A percentile compares a stretch with the other conserved stretches of the same genome.
These are phyloP conservation scores for Periconia macrospinosa DNA, from an alignment of 2,329 filamentous ascomycete species.

Conservation along the genomic window DNA sequence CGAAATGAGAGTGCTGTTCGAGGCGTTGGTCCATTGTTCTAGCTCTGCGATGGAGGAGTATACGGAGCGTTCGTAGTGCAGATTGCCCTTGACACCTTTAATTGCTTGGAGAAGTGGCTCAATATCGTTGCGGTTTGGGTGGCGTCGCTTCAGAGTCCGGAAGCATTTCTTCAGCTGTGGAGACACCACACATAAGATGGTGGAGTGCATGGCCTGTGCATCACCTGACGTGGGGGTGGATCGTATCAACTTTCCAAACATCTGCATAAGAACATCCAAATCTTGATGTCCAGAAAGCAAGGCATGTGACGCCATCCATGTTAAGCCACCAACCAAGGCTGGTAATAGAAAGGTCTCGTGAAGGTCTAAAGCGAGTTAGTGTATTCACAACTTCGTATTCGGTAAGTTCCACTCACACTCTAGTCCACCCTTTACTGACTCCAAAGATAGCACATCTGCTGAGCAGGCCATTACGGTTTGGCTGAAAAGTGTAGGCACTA, in stretches of 20 bases:
- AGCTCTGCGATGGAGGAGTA: conserved; percentile 67
- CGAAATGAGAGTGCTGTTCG: conserved; percentile 59
- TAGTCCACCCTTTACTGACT: conserved; percentile 72
- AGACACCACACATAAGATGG: conserved; percentile 72
- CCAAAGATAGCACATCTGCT: conserved; percentile 66
- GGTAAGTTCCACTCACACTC: conserved; percentile 63
- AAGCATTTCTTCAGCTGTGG: conserved; percentile 69
- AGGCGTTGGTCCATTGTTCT: conserved; percentile 65
- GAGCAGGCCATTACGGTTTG: conserved; percentile 73
- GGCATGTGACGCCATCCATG: conserved; percentile 71
- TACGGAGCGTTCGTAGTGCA: conserved; percentile 62
- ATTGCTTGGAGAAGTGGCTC: conserved; percentile 70
- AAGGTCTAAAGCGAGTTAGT: conserved; percentile 56
- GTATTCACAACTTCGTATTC: background rate
- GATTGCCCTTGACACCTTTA: conserved; percentile 54
- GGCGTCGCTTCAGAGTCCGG: conserved; percentile 65
- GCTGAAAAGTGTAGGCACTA: conserved; percentile 76
- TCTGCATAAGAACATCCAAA: conserved; percentile 69
- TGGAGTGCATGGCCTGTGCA: conserved; percentile 69
- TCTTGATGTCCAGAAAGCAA: conserved; percentile 66
- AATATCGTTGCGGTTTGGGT: conserved; percentile 69
- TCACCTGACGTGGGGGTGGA: conserved; percentile 72
- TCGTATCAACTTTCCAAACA: conserved; percentile 72
- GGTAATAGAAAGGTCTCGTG: conserved; percentile 81
- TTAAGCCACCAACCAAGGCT: conserved; percentile 72